These are phyloP conservation scores for Ceratocystis alfenasii DNA, from an alignment of 2,329 filamentous ascomycete species.

Conservation along the genomic window DNA sequence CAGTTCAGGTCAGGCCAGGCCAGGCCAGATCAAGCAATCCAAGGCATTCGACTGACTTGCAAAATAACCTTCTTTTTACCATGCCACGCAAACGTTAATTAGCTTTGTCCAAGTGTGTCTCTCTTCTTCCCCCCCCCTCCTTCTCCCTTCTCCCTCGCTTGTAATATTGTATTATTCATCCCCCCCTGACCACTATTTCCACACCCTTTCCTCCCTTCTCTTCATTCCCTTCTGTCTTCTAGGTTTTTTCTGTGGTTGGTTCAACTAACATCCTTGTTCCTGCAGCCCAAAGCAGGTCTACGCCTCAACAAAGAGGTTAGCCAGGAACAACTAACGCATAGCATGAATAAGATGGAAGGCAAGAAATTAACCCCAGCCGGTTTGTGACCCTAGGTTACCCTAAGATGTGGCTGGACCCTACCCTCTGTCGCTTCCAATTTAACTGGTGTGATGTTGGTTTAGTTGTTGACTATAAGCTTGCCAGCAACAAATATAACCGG, in stretches of 20 bases:
- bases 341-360: neutral
- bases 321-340: conserved; percentile 1
- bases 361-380: neutral
- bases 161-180: too few species aligned
- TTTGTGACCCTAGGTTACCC: neutral
- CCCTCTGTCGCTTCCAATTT: neutral
- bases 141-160: neutral
- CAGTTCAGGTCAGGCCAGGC: too few species aligned
- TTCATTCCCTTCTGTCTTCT: neutral
- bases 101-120: neutral
- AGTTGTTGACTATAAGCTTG: neutral
- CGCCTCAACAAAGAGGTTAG: neutral
- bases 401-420: neutral
- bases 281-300: neutral
- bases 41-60: too few species aligned
- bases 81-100: conserved; percentile 1
- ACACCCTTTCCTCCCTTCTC: neutral
- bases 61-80: too few species aligned
- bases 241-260: neutral
- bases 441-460: neutral
- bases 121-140: neutral
- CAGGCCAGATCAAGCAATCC: too few species aligned
- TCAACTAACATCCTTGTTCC: neutral
- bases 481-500: neutral
- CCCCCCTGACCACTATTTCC: neutral